These are phyloP conservation scores for Pseudopithomyces chartarum DNA, from an alignment of 2,329 filamentous ascomycete genomes.

Conservation along the genomic window DNA sequence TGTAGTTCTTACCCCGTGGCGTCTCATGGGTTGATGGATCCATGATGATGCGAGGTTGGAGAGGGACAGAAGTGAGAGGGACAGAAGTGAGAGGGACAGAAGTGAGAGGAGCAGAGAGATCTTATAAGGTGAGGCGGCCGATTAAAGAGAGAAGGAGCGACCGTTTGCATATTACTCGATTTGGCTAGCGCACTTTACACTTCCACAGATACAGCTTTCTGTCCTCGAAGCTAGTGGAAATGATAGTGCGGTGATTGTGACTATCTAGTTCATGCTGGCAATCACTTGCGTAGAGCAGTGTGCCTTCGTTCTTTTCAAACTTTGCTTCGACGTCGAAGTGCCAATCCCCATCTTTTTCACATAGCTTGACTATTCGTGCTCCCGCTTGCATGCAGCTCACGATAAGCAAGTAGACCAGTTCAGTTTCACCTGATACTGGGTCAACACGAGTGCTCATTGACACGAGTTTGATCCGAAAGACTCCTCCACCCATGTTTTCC, in stretches of 20 bases:
- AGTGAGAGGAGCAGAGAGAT: neutral
- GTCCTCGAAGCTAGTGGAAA: slow-evolving; percentile 81
- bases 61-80: neutral
- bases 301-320: slow-evolving; percentile 87
- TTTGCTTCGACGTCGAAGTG: slow-evolving; percentile 67
- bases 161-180: neutral
- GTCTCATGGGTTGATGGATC: neutral
- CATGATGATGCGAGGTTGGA: neutral
- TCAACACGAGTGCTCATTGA: slow-evolving; percentile 7
- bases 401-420: slow-evolving; percentile 47
- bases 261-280: slow-evolving; percentile 53
- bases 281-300: slow-evolving; percentile 87
- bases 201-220: slow-evolving; percentile 70
- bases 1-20: neutral
- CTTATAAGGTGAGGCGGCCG: too few relatives aligned
- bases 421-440: slow-evolving; percentile 10
- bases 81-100: neutral
- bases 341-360: slow-evolving; percentile 52
- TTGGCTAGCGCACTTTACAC: neutral
- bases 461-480: slow-evolving; percentile 81
- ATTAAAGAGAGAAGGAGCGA: neutral
- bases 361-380: slow-evolving; percentile 64
- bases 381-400: slow-evolving; percentile 96
- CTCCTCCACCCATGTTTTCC: slow-evolving; percentile 73
- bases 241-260: slow-evolving; percentile 49